Evolutionary conservation across 1,284 basidiomycete genomes (phyloP).

Genomic region (Stereum hirsutum): DNA sequence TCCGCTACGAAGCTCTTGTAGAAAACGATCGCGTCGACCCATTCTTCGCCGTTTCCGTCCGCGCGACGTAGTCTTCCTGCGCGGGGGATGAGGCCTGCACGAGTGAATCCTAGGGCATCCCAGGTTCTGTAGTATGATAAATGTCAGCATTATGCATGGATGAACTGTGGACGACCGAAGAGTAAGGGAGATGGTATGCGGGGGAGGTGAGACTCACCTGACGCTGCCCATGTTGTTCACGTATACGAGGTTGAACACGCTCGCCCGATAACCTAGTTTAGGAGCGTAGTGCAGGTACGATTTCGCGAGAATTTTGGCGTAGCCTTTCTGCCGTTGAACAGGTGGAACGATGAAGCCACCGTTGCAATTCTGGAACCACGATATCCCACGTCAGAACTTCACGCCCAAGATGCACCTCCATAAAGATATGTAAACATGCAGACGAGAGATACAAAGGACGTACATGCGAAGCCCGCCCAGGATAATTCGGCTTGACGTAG

Average conservation of each 20-base stretch:
- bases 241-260: conserved; percentile 93
- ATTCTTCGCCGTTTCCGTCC: conserved; percentile 71
- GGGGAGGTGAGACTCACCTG: too few species aligned
- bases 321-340: conserved; percentile 54
- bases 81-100: conserved; percentile 77
- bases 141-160: too few species aligned
- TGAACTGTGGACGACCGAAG: too few species aligned
- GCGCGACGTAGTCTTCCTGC: conserved; percentile 70
- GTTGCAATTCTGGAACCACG: conserved; percentile 82
- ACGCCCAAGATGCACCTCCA: too few species aligned
- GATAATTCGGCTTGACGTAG: conserved; percentile 91
- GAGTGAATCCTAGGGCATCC: conserved; percentile 79
- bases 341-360: conserved; percentile 84
- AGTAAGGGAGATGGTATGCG: too few species aligned
- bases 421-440: too few species aligned
- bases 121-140: conserved; percentile 64
- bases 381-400: neutral
- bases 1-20: conserved; percentile 63
- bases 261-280: conserved; percentile 72
- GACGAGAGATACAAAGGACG: conserved; percentile 19
- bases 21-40: conserved; percentile 81
- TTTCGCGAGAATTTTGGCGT: conserved; percentile 68
- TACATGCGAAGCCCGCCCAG: conserved; percentile 88
- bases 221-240: conserved; percentile 71
- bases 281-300: conserved; percentile 83